Conservation (phyloP, 208 protist species). For the Trypanosoma platydactyli region DNA sequence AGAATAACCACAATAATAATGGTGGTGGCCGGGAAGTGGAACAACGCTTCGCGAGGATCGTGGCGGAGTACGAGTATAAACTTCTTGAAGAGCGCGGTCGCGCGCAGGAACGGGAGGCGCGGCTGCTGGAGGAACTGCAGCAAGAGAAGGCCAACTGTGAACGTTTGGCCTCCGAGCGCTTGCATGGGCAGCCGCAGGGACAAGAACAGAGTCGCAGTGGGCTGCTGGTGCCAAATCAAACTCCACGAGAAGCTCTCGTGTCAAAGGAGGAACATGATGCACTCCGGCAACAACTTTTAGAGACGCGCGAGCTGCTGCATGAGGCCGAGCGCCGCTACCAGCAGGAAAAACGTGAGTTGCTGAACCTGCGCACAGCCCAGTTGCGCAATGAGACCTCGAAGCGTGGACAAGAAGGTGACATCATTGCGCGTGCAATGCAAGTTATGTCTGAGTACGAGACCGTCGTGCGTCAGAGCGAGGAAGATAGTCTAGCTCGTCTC, state of each 20-base stretch:
- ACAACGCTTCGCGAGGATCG: conserved; percentile 22
- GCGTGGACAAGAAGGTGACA: conserved; percentile 31
- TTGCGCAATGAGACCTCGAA: conserved; percentile 30
- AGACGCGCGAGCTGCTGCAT: conserved; percentile 31
- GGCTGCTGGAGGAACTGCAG: conserved; percentile 21
- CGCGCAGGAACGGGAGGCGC: conserved; percentile 28
- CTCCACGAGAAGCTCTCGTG: background rate
- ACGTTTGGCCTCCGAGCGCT: background rate
- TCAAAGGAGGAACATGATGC: conserved; percentile 19
- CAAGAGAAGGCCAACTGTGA: background rate
- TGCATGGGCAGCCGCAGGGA: background rate
- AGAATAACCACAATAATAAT: background rate
- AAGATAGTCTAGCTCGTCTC: conserved; percentile 31
- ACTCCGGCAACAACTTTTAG: conserved; percentile 29
- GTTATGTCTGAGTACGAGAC: conserved; percentile 41
- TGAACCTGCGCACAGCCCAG: conserved; percentile 32
- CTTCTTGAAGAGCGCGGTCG: conserved; percentile 28
- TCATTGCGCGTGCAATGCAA: conserved; percentile 38
- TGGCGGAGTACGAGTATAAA: conserved; percentile 34
- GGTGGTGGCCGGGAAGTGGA: conserved; percentile 16
- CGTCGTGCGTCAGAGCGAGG: conserved; percentile 31
- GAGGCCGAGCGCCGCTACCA: conserved; percentile 37
- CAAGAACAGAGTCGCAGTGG: background rate
- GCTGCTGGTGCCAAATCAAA: background rate
- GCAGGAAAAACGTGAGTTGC: conserved; percentile 35